Base-by-base conservation (phyloP, 2,329 filamentous ascomycete species). In the Gliomastix tumulicola region DNA sequence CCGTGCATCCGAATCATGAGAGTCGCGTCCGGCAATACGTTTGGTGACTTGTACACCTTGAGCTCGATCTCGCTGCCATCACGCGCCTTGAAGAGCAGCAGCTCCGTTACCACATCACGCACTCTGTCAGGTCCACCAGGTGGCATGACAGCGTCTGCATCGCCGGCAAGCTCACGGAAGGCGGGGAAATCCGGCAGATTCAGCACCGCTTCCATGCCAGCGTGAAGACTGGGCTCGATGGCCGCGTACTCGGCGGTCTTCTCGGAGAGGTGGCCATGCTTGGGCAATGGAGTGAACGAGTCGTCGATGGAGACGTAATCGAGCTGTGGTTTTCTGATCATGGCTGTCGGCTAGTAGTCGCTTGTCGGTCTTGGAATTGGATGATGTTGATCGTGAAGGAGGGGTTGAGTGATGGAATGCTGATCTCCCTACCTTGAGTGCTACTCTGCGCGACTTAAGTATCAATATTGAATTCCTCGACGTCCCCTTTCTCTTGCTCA, bases 1-100 rank as follows among this genome's bases (percentile, higher is more conserved):
- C 49, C 49, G 8, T 52, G 49, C 38, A 52, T 50, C 4, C 44
- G 39, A 21, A 46, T 43, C 46, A 50, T 49, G 3, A 52, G 17
- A 13, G 42, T 36, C 5, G 48, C 49, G 20, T 45, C 30, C 1
- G 16, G 15, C 0, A 30, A 22, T 2, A 42, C 41, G 4, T 41
- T 40, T 0, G 19, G 37, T 0, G 44, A 45, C 17, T 36, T 46
- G 19, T 51, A 51, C 0, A 51, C 20, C 21, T 48, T 47, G 5
- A 51, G 34, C 30, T 49, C 47, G 4, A 50, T 19, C 22, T 30
- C 12, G 3, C 18, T 21, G 0, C 49, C 47, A 30, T 51, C 49
- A 0, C 49, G 42, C 6, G 44, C 36, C 18, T 40, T 30, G 3
- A 50, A 42, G 0, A 40, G 11, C 8, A 48, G 32, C 9, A 48